phyloP scores from a whole-genome alignment of 176 grass and related monocot genomes.

The Poa pratensis region DNA sequence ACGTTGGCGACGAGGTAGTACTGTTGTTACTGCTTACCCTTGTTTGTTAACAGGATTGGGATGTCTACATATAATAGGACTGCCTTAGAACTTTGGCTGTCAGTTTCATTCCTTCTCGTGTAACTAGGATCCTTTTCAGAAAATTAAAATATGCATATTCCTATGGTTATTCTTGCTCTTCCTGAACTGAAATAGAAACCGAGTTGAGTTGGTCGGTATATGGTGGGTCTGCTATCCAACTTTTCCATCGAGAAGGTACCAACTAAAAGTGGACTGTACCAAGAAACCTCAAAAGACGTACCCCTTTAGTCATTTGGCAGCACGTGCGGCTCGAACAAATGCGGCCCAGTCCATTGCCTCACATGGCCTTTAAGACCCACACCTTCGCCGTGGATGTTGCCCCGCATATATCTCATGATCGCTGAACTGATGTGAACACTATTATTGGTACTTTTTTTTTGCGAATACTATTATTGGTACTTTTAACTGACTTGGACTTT shows the following conservation, averaged over 20 bases:
- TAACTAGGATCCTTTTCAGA: conserved; percentile 30
- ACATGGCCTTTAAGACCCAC: background rate
- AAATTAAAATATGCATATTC: conserved; percentile 16
- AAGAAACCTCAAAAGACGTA: background rate
- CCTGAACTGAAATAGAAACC: background rate
- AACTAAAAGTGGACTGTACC: background rate
- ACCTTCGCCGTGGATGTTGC: too few relatives aligned
- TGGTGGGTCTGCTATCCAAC: background rate
- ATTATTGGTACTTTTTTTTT: background rate
- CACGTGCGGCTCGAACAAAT: background rate
- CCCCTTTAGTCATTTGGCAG: background rate
- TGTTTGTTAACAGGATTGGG: conserved; percentile 7
- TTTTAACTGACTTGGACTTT: background rate
- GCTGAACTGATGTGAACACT: background rate
- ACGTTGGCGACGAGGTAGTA: conserved; percentile 82
- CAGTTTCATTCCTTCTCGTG: conserved; percentile 18
- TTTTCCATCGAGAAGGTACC: background rate
- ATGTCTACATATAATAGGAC: conserved; percentile 8
- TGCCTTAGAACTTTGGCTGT: conserved; percentile 27
- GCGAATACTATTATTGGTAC: background rate
- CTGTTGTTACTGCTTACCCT: conserved; percentile 19
- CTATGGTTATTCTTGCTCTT: conserved; percentile 8
- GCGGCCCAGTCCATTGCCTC: background rate
- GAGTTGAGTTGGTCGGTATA: background rate
- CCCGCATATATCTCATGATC: background rate